phyloP scores from a whole-genome alignment of 768 basidiomycete genomes.

The Hydnum rufescens region DNA sequence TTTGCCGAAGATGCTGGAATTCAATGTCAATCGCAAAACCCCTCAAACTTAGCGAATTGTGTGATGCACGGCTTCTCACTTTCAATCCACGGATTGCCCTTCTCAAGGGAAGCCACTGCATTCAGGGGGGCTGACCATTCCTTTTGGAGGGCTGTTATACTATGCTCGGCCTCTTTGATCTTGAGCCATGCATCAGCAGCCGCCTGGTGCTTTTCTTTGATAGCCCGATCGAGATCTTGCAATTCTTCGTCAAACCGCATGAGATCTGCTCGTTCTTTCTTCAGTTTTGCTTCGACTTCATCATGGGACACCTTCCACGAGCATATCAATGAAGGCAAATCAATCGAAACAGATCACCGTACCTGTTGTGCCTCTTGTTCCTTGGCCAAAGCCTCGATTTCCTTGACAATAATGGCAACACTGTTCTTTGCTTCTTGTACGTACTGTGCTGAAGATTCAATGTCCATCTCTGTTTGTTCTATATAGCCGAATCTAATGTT shows the following conservation, averaged over 20 bases:
- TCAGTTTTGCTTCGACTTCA: conserved; percentile 48
- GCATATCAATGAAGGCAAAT: background rate
- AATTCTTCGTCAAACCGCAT: conserved; percentile 79
- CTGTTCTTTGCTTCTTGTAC: conserved; percentile 27
- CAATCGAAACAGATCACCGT: background rate
- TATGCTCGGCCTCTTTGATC: conserved; percentile 50
- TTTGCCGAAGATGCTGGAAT: conserved; percentile 56
- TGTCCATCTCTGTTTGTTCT: conserved; percentile 69
- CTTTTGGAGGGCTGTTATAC: conserved; percentile 37
- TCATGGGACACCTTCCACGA: conserved; percentile 31
- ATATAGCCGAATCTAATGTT: too few relatives aligned
- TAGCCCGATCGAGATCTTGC: conserved; percentile 56
- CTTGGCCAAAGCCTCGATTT: conserved; percentile 37
- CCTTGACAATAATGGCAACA: conserved; percentile 35
- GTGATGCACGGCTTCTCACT: conserved; percentile 65
- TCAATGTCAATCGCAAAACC: background rate
- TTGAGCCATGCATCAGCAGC: conserved; percentile 46
- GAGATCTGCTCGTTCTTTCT: conserved; percentile 73
- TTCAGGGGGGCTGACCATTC: conserved; percentile 40
- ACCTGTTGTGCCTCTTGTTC: conserved; percentile 32
- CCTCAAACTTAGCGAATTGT: background rate
- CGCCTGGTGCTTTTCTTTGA: conserved; percentile 62
- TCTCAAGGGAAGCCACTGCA: conserved; percentile 45
- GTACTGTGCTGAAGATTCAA: conserved; percentile 29
- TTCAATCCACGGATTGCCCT: conserved; percentile 69